phyloP scores from a whole-genome alignment of 164 flowering plant species.

The Houttuynia cordata region DNA sequence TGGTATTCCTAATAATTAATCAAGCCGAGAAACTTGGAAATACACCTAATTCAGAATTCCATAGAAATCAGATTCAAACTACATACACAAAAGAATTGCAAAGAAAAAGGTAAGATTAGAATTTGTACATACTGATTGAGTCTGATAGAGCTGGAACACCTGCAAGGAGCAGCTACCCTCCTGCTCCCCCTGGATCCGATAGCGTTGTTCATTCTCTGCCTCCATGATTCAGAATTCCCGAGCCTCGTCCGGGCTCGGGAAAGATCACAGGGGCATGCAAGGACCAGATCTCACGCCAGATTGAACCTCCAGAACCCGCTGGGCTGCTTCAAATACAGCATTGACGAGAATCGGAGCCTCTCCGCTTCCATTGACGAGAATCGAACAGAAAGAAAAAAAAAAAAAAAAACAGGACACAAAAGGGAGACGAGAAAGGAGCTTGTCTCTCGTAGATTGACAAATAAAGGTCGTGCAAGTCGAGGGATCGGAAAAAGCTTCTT shows the following conservation, averaged over 20 bases:
- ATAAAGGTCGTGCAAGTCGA: no score
- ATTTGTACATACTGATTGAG: constrained; percentile 57
- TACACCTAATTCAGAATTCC: no score
- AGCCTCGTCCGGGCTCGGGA: constrained; percentile 32
- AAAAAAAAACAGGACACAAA: not conserved
- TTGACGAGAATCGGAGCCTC: constrained; percentile 2
- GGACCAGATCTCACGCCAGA: constrained; percentile 6
- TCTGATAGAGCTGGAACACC: constrained; percentile 82
- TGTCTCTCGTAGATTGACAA: not conserved
- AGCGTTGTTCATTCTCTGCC: constrained; percentile 23
- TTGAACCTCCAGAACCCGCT: constrained; percentile 11
- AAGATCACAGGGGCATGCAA: constrained; percentile 21
- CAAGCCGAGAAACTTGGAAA: no score
- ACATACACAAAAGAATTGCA: not conserved
- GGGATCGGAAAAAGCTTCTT: no score
- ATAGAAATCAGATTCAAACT: no score
- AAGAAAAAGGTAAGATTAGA: not conserved
- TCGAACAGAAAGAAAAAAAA: not conserved
- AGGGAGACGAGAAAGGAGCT: not conserved
- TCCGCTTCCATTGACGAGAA: constrained; percentile 15
- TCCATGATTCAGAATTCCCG: constrained; percentile 45
- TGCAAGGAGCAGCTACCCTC: constrained; percentile 31
- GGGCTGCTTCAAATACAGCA: constrained; percentile 57
- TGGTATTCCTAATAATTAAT: no score
- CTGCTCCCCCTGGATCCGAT: constrained; percentile 13